Conservation (phyloP, 768 basidiomycete genomes). For the Agaricus blazei region DNA sequence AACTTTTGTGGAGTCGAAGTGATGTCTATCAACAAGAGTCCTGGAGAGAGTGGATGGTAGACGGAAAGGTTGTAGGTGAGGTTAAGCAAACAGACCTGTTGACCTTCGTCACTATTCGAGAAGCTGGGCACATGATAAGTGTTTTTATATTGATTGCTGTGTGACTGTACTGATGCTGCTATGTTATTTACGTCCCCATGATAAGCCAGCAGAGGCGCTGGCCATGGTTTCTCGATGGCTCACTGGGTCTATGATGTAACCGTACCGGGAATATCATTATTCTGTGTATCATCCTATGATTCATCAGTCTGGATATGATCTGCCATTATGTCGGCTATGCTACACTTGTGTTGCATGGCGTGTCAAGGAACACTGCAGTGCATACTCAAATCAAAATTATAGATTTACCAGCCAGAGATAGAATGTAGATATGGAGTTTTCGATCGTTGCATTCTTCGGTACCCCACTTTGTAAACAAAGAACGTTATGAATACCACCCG, state of each 20-base stretch:
- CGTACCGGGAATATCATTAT: background rate
- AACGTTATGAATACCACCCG: too few species aligned
- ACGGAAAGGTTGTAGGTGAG: conserved; percentile 48
- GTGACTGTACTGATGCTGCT: conserved; percentile 13
- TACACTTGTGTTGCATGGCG: background rate
- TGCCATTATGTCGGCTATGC: too few species aligned
- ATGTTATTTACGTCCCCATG: conserved; percentile 49
- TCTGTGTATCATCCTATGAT: conserved; percentile 2
- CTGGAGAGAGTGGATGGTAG: conserved; percentile 51
- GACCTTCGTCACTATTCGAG: conserved; percentile 33
- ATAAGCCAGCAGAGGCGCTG: conserved; percentile 60
- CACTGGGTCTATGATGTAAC: conserved; percentile 32
- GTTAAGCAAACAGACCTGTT: conserved; percentile 46
- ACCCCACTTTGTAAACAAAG: too few species aligned
- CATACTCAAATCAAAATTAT: too few species aligned
- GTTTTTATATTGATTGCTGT: conserved; percentile 4
- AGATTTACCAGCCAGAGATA: too few species aligned
- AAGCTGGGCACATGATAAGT: conserved; percentile 58
- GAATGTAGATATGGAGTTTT: too few species aligned
- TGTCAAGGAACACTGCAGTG: too few species aligned
- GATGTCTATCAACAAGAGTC: conserved; percentile 34
- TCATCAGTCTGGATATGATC: conserved; percentile 5
- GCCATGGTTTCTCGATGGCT: conserved; percentile 67
- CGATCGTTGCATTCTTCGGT: too few species aligned
- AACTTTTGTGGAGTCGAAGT: conserved; percentile 67